Evolutionary conservation across 1,139 yeast species (phyloP).

Genomic region (Meyerozyma smithsonii): DNA sequence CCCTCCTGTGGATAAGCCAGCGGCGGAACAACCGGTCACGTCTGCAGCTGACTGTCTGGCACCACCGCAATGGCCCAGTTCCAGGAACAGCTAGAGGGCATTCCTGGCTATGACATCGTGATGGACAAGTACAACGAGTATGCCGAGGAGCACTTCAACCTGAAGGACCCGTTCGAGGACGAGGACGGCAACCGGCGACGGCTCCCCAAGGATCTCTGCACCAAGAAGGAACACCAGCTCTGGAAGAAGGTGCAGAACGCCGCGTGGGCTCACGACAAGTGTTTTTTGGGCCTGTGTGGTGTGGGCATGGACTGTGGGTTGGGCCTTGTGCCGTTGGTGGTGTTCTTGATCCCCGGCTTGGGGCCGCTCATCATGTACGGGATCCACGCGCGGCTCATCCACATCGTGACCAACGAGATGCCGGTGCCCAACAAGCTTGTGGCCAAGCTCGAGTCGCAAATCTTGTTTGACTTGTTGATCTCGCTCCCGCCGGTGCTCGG

Average conservation of each 20-base stretch:
- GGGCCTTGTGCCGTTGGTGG: slow-evolving; percentile 69
- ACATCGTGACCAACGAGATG: slow-evolving; percentile 50
- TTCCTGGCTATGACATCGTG: slow-evolving; percentile 55
- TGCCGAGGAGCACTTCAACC: slow-evolving; percentile 55
- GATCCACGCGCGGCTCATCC: slow-evolving; percentile 63
- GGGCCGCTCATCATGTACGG: slow-evolving; percentile 82
- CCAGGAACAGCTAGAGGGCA: slow-evolving; percentile 39
- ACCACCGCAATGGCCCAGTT: slow-evolving; percentile 21
- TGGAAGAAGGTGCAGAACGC: slow-evolving; percentile 70
- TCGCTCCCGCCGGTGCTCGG: slow-evolving; percentile 81
- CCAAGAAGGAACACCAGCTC: slow-evolving; percentile 56
- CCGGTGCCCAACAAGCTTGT: slow-evolving; percentile 55
- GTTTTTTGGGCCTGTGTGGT: slow-evolving; percentile 70
- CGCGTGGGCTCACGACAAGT: slow-evolving; percentile 85
- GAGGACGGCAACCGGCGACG: slow-evolving; percentile 51
- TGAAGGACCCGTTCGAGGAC: slow-evolving; percentile 66
- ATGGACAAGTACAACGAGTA: slow-evolving; percentile 58
- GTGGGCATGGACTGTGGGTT: slow-evolving; percentile 70
- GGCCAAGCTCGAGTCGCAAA: slow-evolving; percentile 71
- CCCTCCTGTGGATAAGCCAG: not conserved
- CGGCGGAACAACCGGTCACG: too few species aligned
- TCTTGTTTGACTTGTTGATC: slow-evolving; percentile 64
- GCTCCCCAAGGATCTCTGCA: slow-evolving; percentile 49
- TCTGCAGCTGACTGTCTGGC: too few species aligned
- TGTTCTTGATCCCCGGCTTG: slow-evolving; percentile 62